Percentiles rank a stretch among this genome's conserved stretches.
These are phyloP conservation scores for Rhizopus delemar DNA, from an alignment of 371 early-diverging fungal genomes.

Conservation along the genomic window DNA sequence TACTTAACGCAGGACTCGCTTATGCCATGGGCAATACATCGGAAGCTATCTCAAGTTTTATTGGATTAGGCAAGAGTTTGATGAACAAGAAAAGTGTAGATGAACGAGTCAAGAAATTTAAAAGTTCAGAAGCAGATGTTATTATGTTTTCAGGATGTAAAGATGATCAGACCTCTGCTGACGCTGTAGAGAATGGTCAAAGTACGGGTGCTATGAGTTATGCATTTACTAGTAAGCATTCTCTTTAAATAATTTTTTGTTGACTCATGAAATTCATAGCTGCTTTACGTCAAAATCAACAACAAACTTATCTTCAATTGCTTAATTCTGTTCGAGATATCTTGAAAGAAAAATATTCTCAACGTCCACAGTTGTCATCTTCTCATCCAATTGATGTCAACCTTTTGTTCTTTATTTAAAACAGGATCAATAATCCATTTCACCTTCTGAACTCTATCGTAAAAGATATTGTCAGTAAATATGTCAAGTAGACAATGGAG, in stretches of 20 bases:
- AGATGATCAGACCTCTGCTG: slow-evolving; percentile 87
- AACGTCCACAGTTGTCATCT: slow-evolving; percentile 79
- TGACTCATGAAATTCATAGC: slow-evolving; percentile 14
- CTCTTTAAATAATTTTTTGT: background rate
- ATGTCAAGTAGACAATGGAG: no score
- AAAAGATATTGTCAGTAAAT: background rate
- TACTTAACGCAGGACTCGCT: slow-evolving; percentile 48
- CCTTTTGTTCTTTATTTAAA: slow-evolving; percentile 3
- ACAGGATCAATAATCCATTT: slow-evolving; percentile 1
- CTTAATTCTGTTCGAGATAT: slow-evolving; percentile 70
- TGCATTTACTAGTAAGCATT: slow-evolving; percentile 59
- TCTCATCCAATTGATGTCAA: slow-evolving; percentile 6
- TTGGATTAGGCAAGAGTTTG: slow-evolving; percentile 45
- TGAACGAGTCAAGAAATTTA: slow-evolving; percentile 43
- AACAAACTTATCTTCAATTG: slow-evolving; percentile 73
- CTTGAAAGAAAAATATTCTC: slow-evolving; percentile 70
- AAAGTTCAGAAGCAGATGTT: slow-evolving; percentile 69
- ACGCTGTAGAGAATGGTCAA: slow-evolving; percentile 61
- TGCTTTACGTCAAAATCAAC: slow-evolving; percentile 59
- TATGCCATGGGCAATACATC: slow-evolving; percentile 47
- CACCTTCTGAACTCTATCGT: slow-evolving; percentile 21
- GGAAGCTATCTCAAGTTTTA: slow-evolving; percentile 42
- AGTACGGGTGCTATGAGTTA: slow-evolving; percentile 86
- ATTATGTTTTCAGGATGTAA: slow-evolving; percentile 87
- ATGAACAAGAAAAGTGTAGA: slow-evolving; percentile 36